phyloP scores from a whole-genome alignment of 1,284 basidiomycete genomes.

The Somion occarium region DNA sequence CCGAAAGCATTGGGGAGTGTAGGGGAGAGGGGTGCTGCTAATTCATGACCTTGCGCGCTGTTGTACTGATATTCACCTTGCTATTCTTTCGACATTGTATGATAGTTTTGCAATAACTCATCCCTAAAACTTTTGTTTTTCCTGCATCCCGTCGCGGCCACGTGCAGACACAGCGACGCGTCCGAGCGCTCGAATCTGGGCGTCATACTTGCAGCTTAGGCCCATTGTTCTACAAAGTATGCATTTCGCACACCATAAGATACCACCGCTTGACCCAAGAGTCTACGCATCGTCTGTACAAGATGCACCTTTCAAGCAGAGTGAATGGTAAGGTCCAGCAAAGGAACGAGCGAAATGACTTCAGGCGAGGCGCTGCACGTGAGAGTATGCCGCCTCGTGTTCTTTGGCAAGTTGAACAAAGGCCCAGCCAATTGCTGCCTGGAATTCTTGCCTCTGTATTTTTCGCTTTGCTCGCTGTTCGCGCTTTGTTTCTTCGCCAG shows the following conservation, averaged over 20 bases:
- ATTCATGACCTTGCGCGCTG: too few species aligned
- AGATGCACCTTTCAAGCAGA: too few species aligned
- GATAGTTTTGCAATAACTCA: too few species aligned
- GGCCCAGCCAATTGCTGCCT: neutral
- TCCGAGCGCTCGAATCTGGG: neutral
- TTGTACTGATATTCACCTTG: too few species aligned
- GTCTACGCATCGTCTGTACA: too few species aligned
- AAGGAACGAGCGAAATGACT: too few species aligned
- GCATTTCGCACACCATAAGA: neutral
- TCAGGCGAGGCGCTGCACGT: constrained; percentile 7
- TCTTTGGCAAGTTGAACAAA: constrained; percentile 5
- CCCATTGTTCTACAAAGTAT: neutral
- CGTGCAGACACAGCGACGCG: neutral
- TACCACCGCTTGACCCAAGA: neutral
- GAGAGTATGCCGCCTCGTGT: constrained; percentile 11
- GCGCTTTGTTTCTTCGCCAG: constrained; percentile 4
- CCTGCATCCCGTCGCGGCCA: neutral
- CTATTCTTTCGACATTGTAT: too few species aligned
- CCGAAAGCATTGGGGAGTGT: constrained; percentile 55
- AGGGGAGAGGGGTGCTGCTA: constrained; percentile 12
- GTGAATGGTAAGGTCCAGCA: too few species aligned
- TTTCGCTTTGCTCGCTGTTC: constrained; percentile 7
- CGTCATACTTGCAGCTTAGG: too few species aligned
- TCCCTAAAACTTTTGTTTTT: too few species aligned
- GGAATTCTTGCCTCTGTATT: neutral